A percentile compares a stretch with the other conserved stretches of the same genome.
phyloP scores from a whole-genome alignment of 768 basidiomycete species.

The Suillus tomentosus region DNA sequence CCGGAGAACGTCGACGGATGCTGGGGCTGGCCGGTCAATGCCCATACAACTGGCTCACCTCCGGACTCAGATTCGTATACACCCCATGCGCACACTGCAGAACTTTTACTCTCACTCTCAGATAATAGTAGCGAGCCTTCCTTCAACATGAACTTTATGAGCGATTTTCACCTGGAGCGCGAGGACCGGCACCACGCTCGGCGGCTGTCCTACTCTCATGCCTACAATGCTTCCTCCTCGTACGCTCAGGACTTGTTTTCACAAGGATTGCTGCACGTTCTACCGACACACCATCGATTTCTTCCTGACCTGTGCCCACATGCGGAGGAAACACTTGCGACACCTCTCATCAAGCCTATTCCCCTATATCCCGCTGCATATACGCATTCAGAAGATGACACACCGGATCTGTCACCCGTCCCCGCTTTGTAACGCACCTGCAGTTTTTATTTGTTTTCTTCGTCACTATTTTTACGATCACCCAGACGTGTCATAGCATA shows the following conservation, averaged over 20 bases:
- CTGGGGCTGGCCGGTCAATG: constrained; percentile 25
- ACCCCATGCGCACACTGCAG: neutral
- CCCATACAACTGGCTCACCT: constrained; percentile 13
- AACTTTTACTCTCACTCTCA: too few relatives aligned
- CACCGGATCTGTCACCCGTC: constrained; percentile 7
- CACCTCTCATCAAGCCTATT: constrained; percentile 31
- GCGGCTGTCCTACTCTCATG: constrained; percentile 12
- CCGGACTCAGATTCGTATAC: constrained; percentile 5
- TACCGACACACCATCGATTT: constrained; percentile 2
- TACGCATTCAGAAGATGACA: constrained; percentile 18
- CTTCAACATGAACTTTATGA: neutral
- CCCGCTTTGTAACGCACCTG: constrained; percentile 9
- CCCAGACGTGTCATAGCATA: neutral
- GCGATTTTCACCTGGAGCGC: constrained; percentile 9
- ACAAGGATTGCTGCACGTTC: constrained; percentile 3
- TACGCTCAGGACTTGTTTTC: constrained; percentile 15
- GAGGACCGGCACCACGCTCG: constrained; percentile 18
- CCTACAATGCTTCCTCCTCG: neutral
- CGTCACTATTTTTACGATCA: neutral
- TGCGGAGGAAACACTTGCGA: constrained; percentile 14
- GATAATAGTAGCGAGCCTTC: neutral
- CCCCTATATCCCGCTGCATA: constrained; percentile 32
- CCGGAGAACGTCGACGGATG: constrained; percentile 10
- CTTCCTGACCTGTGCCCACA: constrained; percentile 9
- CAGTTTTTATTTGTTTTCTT: neutral